These are phyloP conservation scores for Cyclotella choctawhatcheeana DNA, from an alignment of 108 stramenopile genomes.

Conservation along the genomic window DNA sequence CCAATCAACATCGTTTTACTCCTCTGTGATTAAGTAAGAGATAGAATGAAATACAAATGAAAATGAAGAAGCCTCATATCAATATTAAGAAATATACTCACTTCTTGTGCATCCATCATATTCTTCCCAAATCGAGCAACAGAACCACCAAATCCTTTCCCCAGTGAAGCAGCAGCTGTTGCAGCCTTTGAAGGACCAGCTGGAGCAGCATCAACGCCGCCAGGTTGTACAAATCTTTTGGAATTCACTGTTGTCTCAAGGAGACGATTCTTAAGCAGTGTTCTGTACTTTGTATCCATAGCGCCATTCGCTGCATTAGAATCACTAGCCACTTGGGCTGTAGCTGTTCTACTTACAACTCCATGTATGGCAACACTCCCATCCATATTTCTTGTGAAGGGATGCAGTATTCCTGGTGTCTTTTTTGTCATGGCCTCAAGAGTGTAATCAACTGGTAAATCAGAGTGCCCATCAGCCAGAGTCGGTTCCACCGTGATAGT, in stretches of 20 bases:
- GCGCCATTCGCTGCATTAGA: conserved; percentile 12
- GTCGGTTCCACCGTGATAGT: conserved; percentile 28
- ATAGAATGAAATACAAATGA: no score
- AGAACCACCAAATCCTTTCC: conserved; percentile 76
- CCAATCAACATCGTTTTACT: conserved; percentile 4
- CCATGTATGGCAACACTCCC: conserved; percentile 81
- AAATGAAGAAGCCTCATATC: no score
- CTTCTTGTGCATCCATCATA: conserved; percentile 60
- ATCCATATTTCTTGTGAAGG: conserved; percentile 66
- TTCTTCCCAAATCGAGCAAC: conserved; percentile 78
- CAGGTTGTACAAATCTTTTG: conserved; percentile 84
- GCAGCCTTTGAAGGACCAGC: conserved; percentile 50
- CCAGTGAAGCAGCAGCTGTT: conserved; percentile 46
- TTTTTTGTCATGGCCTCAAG: conserved; percentile 88
- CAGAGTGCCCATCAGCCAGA: conserved; percentile 44
- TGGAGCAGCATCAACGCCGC: conserved; percentile 60
- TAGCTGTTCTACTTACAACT: conserved; percentile 69
- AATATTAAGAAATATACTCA: conserved; percentile 15
- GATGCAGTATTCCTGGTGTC: conserved; percentile 70
- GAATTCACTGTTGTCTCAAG: conserved; percentile 69
- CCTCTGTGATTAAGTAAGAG: no score
- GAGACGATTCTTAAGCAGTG: conserved; percentile 71
- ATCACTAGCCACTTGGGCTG: conserved; percentile 70
- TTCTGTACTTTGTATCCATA: conserved; percentile 53
- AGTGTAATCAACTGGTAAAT: conserved; percentile 80